A percentile compares a stretch with the other conserved stretches of the same genome.
Conservation (phyloP, 2,329 filamentous ascomycete species). For the Trichoderma koningii region DNA sequence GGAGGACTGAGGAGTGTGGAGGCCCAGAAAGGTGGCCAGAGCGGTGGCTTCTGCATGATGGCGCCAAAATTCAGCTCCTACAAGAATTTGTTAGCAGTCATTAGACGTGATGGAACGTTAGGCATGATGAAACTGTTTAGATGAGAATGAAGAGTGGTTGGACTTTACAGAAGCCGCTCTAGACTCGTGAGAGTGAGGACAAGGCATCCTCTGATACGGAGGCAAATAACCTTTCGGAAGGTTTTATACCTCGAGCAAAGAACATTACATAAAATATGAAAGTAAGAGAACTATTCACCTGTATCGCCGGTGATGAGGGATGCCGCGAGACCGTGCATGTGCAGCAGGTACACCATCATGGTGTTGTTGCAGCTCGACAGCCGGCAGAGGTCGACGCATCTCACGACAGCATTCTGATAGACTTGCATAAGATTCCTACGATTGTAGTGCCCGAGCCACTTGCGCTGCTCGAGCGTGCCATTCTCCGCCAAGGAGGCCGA, state of each 20-base stretch:
- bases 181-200: too few species aligned
- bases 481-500: not conserved
- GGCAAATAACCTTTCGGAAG: too few species aligned
- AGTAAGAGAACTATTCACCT: not conserved
- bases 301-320: constrained; percentile 20
- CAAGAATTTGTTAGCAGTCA: not conserved
- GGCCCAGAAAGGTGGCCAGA: constrained; percentile 27
- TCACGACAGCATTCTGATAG: not conserved
- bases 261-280: too few species aligned
- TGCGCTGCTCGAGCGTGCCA: constrained; percentile 5
- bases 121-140: too few species aligned
- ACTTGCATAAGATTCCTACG: constrained; percentile 9
- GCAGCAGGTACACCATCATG: constrained; percentile 20
- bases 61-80: constrained; percentile 23
- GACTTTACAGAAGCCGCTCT: too few species aligned
- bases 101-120: not conserved
- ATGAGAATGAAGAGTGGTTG: too few species aligned
- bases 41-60: constrained; percentile 22
- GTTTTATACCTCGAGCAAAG: too few species aligned
- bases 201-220: too few species aligned
- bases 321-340: constrained; percentile 1
- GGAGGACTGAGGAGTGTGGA: constrained; percentile 12
- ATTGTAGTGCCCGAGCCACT: constrained; percentile 11
- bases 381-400: constrained; percentile 11
- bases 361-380: constrained; percentile 8